Conservation (phyloP, 306 rosid species). For the Bauhinia variegata region DNA sequence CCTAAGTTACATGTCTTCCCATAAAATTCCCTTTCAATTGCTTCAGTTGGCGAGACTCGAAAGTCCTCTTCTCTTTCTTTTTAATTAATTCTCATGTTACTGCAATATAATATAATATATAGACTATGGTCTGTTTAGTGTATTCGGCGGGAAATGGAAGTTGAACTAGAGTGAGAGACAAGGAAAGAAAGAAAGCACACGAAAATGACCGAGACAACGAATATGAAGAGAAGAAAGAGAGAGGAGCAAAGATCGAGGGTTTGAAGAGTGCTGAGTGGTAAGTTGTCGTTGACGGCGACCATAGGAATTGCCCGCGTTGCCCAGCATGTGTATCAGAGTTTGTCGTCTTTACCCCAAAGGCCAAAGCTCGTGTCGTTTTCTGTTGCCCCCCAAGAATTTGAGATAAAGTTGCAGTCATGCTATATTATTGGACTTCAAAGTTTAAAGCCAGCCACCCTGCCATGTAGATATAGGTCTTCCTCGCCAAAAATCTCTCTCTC, state of each 20-base stretch:
- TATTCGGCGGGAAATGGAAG: too few relatives aligned
- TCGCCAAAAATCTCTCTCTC: conserved; percentile 41
- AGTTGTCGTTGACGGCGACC: conserved; percentile 56
- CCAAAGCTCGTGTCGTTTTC: conserved; percentile 62
- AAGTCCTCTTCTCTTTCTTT: too few relatives aligned
- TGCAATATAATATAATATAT: too few relatives aligned
- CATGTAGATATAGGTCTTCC: too few relatives aligned
- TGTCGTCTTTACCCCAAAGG: conserved; percentile 36
- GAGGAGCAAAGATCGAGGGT: conserved; percentile 49
- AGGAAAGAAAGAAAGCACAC: too few relatives aligned
- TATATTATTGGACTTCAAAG: too few relatives aligned
- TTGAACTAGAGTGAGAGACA: too few relatives aligned
- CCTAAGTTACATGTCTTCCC: conserved; percentile 10
- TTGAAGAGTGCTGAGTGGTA: neutral
- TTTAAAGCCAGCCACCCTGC: neutral
- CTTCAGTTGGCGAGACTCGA: too few relatives aligned
- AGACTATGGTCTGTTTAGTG: too few relatives aligned
- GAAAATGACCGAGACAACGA: conserved; percentile 36
- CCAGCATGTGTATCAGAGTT: conserved; percentile 26
- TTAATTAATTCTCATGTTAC: too few relatives aligned
- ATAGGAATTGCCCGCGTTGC: conserved; percentile 51
- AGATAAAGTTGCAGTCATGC: neutral
- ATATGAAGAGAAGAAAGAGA: too few relatives aligned
- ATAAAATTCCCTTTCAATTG: neutral
- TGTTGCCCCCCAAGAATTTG: conserved; percentile 38